phyloP scores from a whole-genome alignment of 192 early-diverging fungal species.

The Entophlyctis luteolus region DNA sequence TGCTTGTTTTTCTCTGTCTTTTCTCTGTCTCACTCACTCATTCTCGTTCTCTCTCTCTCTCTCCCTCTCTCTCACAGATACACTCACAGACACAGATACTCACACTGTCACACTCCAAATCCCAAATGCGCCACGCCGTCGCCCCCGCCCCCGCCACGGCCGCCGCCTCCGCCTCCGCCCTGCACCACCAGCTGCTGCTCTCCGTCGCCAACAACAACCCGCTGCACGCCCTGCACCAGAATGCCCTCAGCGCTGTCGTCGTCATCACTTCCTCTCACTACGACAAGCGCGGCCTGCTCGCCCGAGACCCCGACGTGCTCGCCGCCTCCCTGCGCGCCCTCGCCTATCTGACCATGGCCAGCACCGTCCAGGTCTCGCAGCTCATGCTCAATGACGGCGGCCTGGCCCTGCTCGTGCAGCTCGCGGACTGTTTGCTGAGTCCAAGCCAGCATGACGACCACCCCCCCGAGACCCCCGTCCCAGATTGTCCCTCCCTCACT shows the following conservation, averaged over 20 bases:
- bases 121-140: too few relatives aligned
- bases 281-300: constrained; percentile 93
- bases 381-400: constrained; percentile 84
- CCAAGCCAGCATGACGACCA: not conserved
- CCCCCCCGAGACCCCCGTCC: not conserved
- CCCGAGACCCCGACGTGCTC: constrained; percentile 79
- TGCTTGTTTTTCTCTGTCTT: too few relatives aligned
- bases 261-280: constrained; percentile 51
- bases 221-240: too few relatives aligned
- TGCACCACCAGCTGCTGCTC: too few relatives aligned
- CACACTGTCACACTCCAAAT: too few relatives aligned
- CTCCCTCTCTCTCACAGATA: too few relatives aligned
- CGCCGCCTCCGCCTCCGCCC: too few relatives aligned
- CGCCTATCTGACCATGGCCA: constrained; percentile 77
- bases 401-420: constrained; percentile 78
- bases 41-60: too few relatives aligned
- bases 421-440: constrained; percentile 38
- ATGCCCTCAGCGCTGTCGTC: constrained; percentile 12
- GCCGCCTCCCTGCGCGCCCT: constrained; percentile 86
- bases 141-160: too few relatives aligned
- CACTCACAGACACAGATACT: too few relatives aligned
- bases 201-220: too few relatives aligned
- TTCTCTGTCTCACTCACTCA: too few relatives aligned
- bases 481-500: not conserved
- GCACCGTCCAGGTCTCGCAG: constrained; percentile 68